These are phyloP conservation scores for Lagenaria siceraria DNA, from an alignment of 306 rosid species.

Conservation along the genomic window DNA sequence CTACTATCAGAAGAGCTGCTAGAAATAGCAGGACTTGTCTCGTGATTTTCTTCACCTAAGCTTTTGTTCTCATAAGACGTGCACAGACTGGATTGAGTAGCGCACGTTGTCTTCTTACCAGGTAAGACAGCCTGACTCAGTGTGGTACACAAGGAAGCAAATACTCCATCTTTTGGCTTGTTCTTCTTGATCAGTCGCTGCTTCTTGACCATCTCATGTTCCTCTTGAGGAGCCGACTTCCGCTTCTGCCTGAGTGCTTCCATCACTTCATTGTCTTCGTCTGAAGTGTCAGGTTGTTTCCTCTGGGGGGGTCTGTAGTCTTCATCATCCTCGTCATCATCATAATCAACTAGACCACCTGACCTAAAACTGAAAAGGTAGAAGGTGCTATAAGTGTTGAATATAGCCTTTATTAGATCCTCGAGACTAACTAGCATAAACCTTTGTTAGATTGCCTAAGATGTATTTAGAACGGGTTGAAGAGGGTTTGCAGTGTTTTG, in stretches of 20 bases:
- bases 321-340: constrained; percentile 89
- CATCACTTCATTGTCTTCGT: constrained; percentile 64
- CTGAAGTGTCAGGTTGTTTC: constrained; percentile 51
- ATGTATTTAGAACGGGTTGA: not conserved
- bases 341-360: constrained; percentile 83
- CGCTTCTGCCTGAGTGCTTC: constrained; percentile 65
- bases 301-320: constrained; percentile 80
- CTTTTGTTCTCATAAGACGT: constrained; percentile 28
- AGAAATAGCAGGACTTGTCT: constrained; percentile 25
- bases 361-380: constrained; percentile 38
- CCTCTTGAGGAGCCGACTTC: constrained; percentile 51
- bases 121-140: constrained; percentile 73
- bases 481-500: not conserved
- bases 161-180: constrained; percentile 58
- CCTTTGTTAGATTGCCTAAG: not conserved
- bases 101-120: constrained; percentile 32
- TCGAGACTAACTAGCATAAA: not conserved
- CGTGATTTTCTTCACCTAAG: constrained; percentile 26
- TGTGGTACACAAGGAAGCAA: constrained; percentile 66
- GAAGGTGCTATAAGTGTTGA: not conserved
- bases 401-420: not conserved
- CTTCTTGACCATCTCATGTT: constrained; percentile 52
- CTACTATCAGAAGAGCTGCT: constrained; percentile 31
- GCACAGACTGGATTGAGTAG: constrained; percentile 15
- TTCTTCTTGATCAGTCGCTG: constrained; percentile 44